A percentile compares a stretch with the other conserved stretches of the same genome.
Conservation (phyloP, 176 grass and related monocot species). For the Oryza officinalis region DNA sequence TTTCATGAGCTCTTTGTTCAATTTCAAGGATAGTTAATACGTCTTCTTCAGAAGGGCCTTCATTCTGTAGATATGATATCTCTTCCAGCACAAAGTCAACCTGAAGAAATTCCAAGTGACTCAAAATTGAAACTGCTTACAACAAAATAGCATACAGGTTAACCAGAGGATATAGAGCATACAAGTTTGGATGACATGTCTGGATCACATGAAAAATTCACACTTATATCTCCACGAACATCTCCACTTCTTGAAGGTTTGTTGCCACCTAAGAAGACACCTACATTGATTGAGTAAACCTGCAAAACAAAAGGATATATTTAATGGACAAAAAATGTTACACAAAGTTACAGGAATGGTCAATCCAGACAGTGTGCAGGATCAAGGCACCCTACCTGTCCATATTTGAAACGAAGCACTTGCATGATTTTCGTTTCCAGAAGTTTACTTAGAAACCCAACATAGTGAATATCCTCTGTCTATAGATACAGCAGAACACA, state of each 20-base stretch:
- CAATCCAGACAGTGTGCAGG: conserved; percentile 17
- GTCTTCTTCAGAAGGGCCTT: conserved; percentile 89
- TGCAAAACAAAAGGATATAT: conserved; percentile 46
- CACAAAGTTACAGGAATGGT: conserved; percentile 8
- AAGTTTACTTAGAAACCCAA: conserved; percentile 98
- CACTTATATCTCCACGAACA: conserved; percentile 91
- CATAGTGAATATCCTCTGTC: conserved; percentile 96
- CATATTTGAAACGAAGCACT: conserved; percentile 99
- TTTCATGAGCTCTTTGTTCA: conserved; percentile 99
- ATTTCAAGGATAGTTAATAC: conserved; percentile 85
- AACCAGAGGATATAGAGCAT: conserved; percentile 26
- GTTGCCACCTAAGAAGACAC: conserved; percentile 96
- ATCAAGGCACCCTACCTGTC: conserved; percentile 61
- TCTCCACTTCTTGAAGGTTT: conserved; percentile 96
- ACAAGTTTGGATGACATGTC: conserved; percentile 91
- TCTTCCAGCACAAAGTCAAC: conserved; percentile 93
- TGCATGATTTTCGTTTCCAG: conserved; percentile 97
- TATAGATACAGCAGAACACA: conserved; percentile 42
- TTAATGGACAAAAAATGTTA: conserved; percentile 19
- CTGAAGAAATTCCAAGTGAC: conserved; percentile 46
- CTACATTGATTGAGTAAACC: conserved; percentile 95
- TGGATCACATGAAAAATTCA: conserved; percentile 95
- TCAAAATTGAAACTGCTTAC: conserved; percentile 29
- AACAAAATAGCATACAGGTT: neutral
- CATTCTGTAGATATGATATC: conserved; percentile 77